Evolutionary conservation across 2,329 filamentous ascomycete species (phyloP), one percentile per base, ranked within the genome.

Genomic region (Elsinoe necatrix): DNA sequence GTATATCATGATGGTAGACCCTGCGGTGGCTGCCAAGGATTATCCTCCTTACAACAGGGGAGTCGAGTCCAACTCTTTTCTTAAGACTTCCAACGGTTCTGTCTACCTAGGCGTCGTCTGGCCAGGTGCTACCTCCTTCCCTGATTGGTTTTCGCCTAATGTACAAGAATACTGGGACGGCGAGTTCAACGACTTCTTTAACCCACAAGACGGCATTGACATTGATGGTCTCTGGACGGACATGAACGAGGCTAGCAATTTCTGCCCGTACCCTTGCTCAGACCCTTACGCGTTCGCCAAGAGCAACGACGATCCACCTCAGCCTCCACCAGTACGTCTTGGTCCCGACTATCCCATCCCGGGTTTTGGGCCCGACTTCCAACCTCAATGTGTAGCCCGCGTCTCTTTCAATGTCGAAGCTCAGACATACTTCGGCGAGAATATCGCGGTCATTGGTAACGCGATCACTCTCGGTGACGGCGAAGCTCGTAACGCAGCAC

Each of bases 171-270:
- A 83, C 69, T 92, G 87, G 87, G 82, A 82, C 61, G 75, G 76
- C 3, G 80, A 91, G 65, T 85, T 92, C 62, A 68, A 66, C 0
- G 68, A 65, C 1, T 88, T 88, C 72, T 90, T 91, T 71, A 69
- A 77, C 59, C 69, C 78, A 0, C 73, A 82, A 0, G 76, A 71
- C 1, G 87, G 87, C 27, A 76, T 92, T 14, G 81, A 91, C 61
- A 85, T 92, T 50, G 87, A 92, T 60, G 87, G 80, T 1, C 73
- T 92, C 1, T 91, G 86, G 72, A 71, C 72, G 61, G 86, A 89
- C 63, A 81, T 86, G 81, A 80, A 77, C 27, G 81, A 83, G 63
- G 78, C 79, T 0, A 73, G 74, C 20, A 82, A 77, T 25, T 87
- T 84, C 70, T 63, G 69, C 66, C 8, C 72, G 62, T 75, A 60